Conservation (phyloP, 148 eudicot genomes). For the Selenicereus undatus region DNA sequence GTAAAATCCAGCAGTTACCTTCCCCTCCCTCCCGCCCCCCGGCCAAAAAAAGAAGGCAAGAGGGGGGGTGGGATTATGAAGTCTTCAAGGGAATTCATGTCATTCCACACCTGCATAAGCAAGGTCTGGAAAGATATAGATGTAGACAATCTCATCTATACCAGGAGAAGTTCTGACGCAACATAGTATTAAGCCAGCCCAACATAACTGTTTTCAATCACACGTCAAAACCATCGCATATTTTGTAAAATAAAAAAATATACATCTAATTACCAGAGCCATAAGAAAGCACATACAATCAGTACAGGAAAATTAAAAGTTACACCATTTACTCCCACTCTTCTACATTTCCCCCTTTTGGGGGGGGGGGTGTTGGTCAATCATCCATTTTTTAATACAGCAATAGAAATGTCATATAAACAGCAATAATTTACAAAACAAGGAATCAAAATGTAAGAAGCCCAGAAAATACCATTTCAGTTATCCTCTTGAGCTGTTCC, state of each 20-base stretch:
- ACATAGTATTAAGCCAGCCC: neutral
- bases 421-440: neutral
- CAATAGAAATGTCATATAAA: neutral
- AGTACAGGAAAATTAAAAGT: neutral
- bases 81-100: too few relatives aligned
- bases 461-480: conserved; percentile 57
- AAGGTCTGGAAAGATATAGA: too few relatives aligned
- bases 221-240: neutral
- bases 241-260: too few relatives aligned
- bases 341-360: neutral
- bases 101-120: too few relatives aligned
- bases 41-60: too few relatives aligned
- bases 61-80: too few relatives aligned
- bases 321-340: too few relatives aligned
- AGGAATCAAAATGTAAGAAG: neutral
- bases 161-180: neutral
- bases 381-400: neutral
- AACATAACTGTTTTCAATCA: neutral
- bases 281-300: neutral
- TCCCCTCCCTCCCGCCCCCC: too few relatives aligned
- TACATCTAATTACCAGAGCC: neutral
- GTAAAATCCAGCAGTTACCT: too few relatives aligned
- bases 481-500: conserved; percentile 66
- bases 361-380: too few relatives aligned
- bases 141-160: too few relatives aligned